Evolutionary conservation across 2,329 filamentous ascomycete genomes (phyloP).

Genomic region (Lachnellula arida): DNA sequence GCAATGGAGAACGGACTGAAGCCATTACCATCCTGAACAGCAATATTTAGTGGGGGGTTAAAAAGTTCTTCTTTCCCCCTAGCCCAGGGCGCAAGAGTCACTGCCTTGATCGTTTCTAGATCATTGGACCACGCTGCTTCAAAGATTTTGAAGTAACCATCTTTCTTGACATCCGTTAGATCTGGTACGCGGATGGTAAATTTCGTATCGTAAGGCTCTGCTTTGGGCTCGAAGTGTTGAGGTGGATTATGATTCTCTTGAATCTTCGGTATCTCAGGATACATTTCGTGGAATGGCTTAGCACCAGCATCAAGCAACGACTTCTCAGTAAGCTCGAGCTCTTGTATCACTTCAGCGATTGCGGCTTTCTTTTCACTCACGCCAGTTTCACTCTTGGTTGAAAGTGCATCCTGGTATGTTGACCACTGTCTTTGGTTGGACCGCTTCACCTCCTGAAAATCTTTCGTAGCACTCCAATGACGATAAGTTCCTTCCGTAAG

Average conservation of each 20-base stretch:
- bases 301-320: constrained; percentile 53
- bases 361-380: constrained; percentile 50
- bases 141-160: constrained; percentile 63
- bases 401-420: constrained; percentile 32
- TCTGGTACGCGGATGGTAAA: constrained; percentile 29
- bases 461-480: constrained; percentile 32
- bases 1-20: constrained; percentile 61
- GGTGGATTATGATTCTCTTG: not conserved
- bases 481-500: constrained; percentile 55
- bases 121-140: constrained; percentile 73
- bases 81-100: constrained; percentile 57
- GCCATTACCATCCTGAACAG: constrained; percentile 46
- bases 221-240: not conserved
- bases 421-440: constrained; percentile 29
- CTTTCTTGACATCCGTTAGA: constrained; percentile 48
- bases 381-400: constrained; percentile 32
- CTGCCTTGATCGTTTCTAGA: constrained; percentile 56
- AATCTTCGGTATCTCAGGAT: constrained; percentile 44
- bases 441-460: constrained; percentile 14
- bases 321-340: constrained; percentile 52
- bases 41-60: constrained; percentile 59
- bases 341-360: constrained; percentile 45
- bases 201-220: constrained; percentile 16
- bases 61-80: constrained; percentile 41
- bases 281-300: constrained; percentile 61